Evolutionary conservation across 371 early-diverging fungal species (phyloP), one percentile per base, ranked within the genome.

Genomic region (Nematocida sp.): DNA sequence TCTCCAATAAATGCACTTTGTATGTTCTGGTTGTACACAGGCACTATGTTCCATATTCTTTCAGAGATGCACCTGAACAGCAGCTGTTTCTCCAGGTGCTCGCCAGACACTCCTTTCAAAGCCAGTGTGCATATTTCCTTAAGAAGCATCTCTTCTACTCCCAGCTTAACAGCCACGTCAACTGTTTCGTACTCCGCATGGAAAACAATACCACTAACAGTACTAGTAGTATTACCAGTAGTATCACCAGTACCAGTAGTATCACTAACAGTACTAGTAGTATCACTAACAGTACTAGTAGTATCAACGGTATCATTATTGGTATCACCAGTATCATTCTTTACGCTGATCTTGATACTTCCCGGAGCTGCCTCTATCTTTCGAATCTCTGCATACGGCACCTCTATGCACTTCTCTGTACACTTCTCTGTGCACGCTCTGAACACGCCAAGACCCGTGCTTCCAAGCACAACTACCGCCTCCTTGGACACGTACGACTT

Each of bases 21-120:
- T 70, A 70, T 60, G n/a, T 32, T 29, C 62, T 70, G 74, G 50
- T 60, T 19, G 63, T 70, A 70, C 3, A 70, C 15, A 2, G 74
- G 74, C 45, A 70, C n/a, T 2, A 40, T 50, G 2, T 2, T 19
- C 32, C 40, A 57, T n/a, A 70, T n/a, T 50, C 74, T 34, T 50
- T 70, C 62, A 11, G 63, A 34, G 21, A 70, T 70, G 38, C 60
- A 7, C 40, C 23, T 4, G 4, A 32, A 25, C 2, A 62, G 27
- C 15, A 70, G 38, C 19, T 60, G 38, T 36, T 40, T n/a, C 19
- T 19, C 48, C 15, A 32, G 5, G 25, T 23, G 23, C 13, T 21
- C 36, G 19, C 56, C 74, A 17, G 46, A 58, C 27, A 48, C 7
- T 3, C 49, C 32, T 8, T 57, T n/a, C 0, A 70, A 31, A 19